Evolutionary conservation across 148 eudicot genomes (phyloP).

Genomic region (Nepenthes mirabilis): DNA sequence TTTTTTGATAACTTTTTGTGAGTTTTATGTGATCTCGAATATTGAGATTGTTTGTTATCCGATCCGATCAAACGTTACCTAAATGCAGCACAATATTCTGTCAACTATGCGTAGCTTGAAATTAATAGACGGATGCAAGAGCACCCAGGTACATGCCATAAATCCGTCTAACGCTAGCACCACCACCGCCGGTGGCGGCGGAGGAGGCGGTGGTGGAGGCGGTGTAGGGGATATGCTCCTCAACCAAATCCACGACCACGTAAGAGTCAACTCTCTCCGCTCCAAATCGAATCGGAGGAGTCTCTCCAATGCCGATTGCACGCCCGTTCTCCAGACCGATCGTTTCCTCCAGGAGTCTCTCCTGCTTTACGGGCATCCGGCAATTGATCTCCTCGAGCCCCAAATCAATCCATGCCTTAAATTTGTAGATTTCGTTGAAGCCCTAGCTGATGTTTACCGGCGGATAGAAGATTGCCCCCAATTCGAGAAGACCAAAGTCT

Average conservation of each 20-base stretch:
- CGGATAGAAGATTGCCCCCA: slow-evolving; percentile 21
- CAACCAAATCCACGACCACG: slow-evolving; percentile 52
- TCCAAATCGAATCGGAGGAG: slow-evolving; percentile 24
- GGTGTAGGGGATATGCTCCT: slow-evolving; percentile 30
- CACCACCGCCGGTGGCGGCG: slow-evolving; percentile 10
- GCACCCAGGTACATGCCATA: slow-evolving; percentile 34
- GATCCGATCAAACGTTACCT: slow-evolving; percentile 3
- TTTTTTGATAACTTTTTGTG: too few relatives aligned
- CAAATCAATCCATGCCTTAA: slow-evolving; percentile 31
- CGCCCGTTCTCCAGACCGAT: slow-evolving; percentile 4
- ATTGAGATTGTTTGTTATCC: not conserved
- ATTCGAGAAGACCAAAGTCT: slow-evolving; percentile 19
- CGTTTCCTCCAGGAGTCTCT: slow-evolving; percentile 26
- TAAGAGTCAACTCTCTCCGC: slow-evolving; percentile 55
- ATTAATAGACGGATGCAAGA: slow-evolving; percentile 43
- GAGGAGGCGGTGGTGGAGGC: slow-evolving; percentile 7
- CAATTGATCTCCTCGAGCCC: slow-evolving; percentile 34
- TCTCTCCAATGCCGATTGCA: slow-evolving; percentile 15
- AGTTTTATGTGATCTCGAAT: too few relatives aligned
- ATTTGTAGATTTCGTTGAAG: slow-evolving; percentile 32
- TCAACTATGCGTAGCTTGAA: slow-evolving; percentile 59
- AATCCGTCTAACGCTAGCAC: slow-evolving; percentile 12
- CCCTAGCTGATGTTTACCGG: slow-evolving; percentile 34
- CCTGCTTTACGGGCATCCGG: slow-evolving; percentile 26
- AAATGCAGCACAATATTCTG: slow-evolving; percentile 53